Evolutionary conservation across 1,139 yeast species (phyloP).

Genomic region (Hansenula lynferdii): DNA sequence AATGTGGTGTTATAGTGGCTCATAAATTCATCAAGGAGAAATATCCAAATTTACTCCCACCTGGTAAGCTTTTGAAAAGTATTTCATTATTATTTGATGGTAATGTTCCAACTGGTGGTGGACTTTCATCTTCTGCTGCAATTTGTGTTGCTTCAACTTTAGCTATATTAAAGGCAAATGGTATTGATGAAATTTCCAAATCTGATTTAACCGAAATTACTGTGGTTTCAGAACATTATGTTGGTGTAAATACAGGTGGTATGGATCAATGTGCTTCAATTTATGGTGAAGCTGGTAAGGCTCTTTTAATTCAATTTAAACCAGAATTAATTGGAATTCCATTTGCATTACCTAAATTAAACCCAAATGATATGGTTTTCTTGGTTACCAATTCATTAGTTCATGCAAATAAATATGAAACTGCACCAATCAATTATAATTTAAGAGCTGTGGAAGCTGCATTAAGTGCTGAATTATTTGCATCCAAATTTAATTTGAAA

Average conservation of each 20-base stretch:
- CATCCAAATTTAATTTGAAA: conserved; percentile 38
- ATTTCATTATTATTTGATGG: conserved; percentile 56
- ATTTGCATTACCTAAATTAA: conserved; percentile 46
- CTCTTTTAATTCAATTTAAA: conserved; percentile 56
- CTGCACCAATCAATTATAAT: conserved; percentile 68
- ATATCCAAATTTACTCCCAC: conserved; percentile 22
- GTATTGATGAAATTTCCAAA: conserved; percentile 39
- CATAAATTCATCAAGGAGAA: conserved; percentile 40
- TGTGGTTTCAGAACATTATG: conserved; percentile 65
- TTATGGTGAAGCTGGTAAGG: conserved; percentile 58
- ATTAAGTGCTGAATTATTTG: conserved; percentile 55
- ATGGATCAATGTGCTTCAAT: conserved; percentile 77
- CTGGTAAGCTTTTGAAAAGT: conserved; percentile 30
- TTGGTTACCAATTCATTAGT: conserved; percentile 62
- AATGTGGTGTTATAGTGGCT: conserved; percentile 62
- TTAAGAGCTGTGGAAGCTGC: conserved; percentile 69
- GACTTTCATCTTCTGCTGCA: conserved; percentile 70
- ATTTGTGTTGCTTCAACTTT: conserved; percentile 64
- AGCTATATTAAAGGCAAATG: conserved; percentile 53
- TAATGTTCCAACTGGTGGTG: conserved; percentile 70
- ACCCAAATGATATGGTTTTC: conserved; percentile 44
- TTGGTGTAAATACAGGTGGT: conserved; percentile 75
- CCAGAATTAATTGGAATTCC: conserved; percentile 56
- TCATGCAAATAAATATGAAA: conserved; percentile 60
- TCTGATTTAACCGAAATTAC: conserved; percentile 55